A percentile compares a stretch with the other conserved stretches of the same genome.
Evolutionary conservation across 306 rosid genomes (phyloP).

Genomic region (Acacia confusa): DNA sequence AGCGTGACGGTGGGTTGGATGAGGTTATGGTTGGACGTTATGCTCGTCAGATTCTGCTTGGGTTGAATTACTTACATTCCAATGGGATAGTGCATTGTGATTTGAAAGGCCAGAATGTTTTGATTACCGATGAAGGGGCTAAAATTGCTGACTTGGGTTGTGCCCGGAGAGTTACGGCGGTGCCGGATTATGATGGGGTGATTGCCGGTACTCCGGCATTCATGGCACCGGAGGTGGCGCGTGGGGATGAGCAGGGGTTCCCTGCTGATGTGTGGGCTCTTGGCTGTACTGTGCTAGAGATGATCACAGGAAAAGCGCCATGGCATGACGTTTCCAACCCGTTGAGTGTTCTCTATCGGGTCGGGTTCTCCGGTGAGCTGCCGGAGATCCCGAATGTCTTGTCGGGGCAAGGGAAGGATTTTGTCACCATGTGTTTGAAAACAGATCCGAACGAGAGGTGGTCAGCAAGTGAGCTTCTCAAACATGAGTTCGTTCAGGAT

Average conservation of each 20-base stretch:
- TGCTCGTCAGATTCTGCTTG: slow-evolving; percentile 60
- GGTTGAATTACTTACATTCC: slow-evolving; percentile 61
- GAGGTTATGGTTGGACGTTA: slow-evolving; percentile 39
- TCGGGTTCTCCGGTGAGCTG: slow-evolving; percentile 57
- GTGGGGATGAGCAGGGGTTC: slow-evolving; percentile 78
- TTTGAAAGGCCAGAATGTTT: slow-evolving; percentile 66
- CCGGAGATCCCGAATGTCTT: slow-evolving; percentile 65
- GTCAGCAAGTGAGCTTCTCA: slow-evolving; percentile 65
- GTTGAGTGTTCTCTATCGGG: slow-evolving; percentile 52
- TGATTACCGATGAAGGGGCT: slow-evolving; percentile 55
- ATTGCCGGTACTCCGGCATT: slow-evolving; percentile 73
- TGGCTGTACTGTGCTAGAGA: slow-evolving; percentile 79
- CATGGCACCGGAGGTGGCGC: slow-evolving; percentile 97
- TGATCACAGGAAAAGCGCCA: slow-evolving; percentile 69
- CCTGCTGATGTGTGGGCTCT: slow-evolving; percentile 91
- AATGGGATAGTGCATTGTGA: slow-evolving; percentile 89
- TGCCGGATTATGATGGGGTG: background rate
- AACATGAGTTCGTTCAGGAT: slow-evolving; percentile 59
- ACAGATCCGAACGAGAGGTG: slow-evolving; percentile 64
- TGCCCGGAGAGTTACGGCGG: slow-evolving; percentile 40
- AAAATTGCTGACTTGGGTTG: slow-evolving; percentile 91
- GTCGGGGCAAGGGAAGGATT: slow-evolving; percentile 72
- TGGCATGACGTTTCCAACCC: slow-evolving; percentile 63
- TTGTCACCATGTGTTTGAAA: slow-evolving; percentile 65
- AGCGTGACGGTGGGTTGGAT: slow-evolving; percentile 41